Conservation (phyloP, 1,284 basidiomycete species). For the Sanguinoderma infundibulare region DNA sequence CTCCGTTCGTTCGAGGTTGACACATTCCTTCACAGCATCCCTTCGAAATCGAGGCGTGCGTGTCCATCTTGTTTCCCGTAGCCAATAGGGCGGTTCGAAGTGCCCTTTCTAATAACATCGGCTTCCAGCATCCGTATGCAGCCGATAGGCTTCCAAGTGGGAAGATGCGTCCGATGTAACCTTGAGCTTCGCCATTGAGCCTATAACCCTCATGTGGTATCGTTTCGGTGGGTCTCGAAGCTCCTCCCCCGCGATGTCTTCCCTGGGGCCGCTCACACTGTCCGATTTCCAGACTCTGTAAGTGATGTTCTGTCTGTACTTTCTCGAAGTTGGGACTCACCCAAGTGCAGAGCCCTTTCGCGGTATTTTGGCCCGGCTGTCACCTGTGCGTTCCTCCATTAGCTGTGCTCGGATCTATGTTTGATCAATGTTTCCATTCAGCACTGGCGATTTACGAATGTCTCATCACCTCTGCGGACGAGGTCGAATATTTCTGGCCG, state of each 20-base stretch:
- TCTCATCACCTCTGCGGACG: not conserved
- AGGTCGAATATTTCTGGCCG: constrained; percentile 2
- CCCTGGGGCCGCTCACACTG: not conserved
- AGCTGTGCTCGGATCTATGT: not conserved
- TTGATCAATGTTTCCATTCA: not conserved
- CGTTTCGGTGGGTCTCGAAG: not conserved
- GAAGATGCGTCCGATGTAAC: not conserved
- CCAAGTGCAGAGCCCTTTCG: not conserved
- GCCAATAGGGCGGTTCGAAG: not conserved
- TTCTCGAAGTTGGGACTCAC: not conserved
- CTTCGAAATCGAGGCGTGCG: not conserved
- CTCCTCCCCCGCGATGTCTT: not conserved
- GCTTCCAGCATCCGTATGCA: not conserved
- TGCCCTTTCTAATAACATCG: not conserved
- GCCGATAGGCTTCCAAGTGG: not conserved
- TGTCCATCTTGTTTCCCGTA: not conserved
- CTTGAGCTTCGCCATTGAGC: not conserved
- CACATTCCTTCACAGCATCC: not conserved
- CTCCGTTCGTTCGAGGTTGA: not conserved
- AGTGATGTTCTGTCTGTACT: not conserved
- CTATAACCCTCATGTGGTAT: not conserved
- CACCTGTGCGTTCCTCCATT: not conserved
- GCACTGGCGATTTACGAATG: constrained; percentile 2
- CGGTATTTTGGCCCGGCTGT: not conserved
- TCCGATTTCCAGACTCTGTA: not conserved